Evolutionary conservation across 768 basidiomycete species (phyloP).

Genomic region (Favolaschia claudopus): DNA sequence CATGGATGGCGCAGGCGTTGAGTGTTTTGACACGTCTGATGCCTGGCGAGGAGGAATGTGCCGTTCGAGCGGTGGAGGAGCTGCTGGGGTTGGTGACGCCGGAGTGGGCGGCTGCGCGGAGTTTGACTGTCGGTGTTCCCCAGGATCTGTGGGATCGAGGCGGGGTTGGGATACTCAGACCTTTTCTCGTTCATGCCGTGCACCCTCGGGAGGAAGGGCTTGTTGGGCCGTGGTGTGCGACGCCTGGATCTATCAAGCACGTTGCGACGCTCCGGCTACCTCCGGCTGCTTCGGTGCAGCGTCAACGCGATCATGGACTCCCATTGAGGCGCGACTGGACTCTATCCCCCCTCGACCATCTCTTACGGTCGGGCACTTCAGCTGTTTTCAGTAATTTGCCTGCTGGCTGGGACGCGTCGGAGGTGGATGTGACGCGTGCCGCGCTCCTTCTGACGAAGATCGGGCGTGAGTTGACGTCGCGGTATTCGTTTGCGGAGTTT

Average conservation of each 20-base stretch:
- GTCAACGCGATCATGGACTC: constrained; percentile 44
- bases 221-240: constrained; percentile 59
- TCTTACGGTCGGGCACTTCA: constrained; percentile 77
- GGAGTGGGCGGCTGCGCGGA: constrained; percentile 49
- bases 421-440: constrained; percentile 77
- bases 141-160: constrained; percentile 57
- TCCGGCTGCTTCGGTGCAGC: constrained; percentile 23
- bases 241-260: constrained; percentile 61
- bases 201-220: constrained; percentile 47
- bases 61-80: constrained; percentile 50
- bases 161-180: constrained; percentile 58
- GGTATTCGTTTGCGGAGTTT: constrained; percentile 50
- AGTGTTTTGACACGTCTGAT: constrained; percentile 60
- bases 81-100: constrained; percentile 44
- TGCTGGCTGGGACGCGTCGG: constrained; percentile 76
- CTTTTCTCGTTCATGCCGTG: constrained; percentile 64
- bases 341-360: constrained; percentile 73
- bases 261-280: constrained; percentile 64
- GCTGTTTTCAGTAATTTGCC: constrained; percentile 77
- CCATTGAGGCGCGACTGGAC: constrained; percentile 71
- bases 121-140: constrained; percentile 47
- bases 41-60: constrained; percentile 79
- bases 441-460: constrained; percentile 68
- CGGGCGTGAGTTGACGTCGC: constrained; percentile 52
- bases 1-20: constrained; percentile 76